Conservation (phyloP, 306 rosid species). For the Canavalia ensiformis region DNA sequence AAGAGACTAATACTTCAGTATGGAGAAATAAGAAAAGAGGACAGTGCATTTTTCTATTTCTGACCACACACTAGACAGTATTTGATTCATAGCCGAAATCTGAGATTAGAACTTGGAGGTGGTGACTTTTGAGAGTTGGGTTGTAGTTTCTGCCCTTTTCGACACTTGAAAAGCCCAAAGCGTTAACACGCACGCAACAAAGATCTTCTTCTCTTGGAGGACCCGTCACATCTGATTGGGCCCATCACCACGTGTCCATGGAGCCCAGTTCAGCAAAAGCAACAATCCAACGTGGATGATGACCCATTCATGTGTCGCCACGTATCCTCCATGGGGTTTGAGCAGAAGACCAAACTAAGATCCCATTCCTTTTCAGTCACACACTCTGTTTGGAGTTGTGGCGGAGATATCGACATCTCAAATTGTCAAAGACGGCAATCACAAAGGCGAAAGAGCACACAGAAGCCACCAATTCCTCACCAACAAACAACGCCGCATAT, state of each 20-base stretch:
- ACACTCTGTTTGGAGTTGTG: background rate
- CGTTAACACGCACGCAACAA: background rate
- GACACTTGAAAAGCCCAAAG: background rate
- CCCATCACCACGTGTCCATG: background rate
- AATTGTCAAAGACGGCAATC: slow-evolving; percentile 44
- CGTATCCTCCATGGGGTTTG: background rate
- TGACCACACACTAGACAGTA: background rate
- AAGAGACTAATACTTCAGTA: background rate
- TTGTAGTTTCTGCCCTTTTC: background rate
- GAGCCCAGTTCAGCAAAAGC: slow-evolving; percentile 18
- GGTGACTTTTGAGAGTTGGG: background rate
- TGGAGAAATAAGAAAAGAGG: too few species aligned
- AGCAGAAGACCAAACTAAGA: background rate
- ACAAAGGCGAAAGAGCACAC: slow-evolving; percentile 33
- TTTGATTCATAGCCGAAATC: background rate
- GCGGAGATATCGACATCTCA: slow-evolving; percentile 53
- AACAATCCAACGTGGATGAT: background rate
- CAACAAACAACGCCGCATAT: slow-evolving; percentile 53
- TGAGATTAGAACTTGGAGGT: background rate
- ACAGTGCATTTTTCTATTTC: background rate
- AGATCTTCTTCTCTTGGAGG: background rate
- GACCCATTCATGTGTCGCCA: slow-evolving; percentile 12
- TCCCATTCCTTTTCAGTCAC: background rate
- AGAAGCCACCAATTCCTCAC: slow-evolving; percentile 50
- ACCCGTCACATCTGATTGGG: background rate